These are phyloP conservation scores for Rhynchosporium secalis DNA, from an alignment of 2,329 filamentous ascomycete species.

Conservation along the genomic window DNA sequence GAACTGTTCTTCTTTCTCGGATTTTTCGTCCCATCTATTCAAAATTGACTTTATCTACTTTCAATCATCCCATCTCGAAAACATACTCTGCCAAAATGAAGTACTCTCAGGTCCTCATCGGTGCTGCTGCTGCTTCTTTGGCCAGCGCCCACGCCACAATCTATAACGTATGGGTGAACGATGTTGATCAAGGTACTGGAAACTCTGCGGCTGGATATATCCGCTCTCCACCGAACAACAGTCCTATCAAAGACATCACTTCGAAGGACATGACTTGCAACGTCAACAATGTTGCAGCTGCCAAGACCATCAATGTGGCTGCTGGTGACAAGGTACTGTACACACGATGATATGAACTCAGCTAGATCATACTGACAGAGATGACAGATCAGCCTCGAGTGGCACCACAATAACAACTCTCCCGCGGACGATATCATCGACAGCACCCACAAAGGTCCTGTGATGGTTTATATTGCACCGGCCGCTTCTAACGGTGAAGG, in stretches of 20 bases:
- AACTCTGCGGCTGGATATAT: conserved; percentile 27
- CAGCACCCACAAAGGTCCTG: conserved; percentile 51
- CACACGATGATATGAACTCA: no score
- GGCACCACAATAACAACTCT: conserved; percentile 51
- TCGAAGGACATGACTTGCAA: conserved; percentile 46
- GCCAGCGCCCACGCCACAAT: conserved; percentile 34
- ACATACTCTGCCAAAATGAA: conserved; percentile 29
- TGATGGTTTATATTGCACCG: conserved; percentile 52
- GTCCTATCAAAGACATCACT: conserved; percentile 39
- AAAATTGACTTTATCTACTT: neutral
- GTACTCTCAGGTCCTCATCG: conserved; percentile 25
- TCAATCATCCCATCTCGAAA: conserved; percentile 1
- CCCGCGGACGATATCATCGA: conserved; percentile 50
- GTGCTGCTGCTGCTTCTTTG: conserved; percentile 30
- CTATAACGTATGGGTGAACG: conserved; percentile 32
- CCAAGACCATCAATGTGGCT: conserved; percentile 45
- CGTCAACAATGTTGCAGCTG: conserved; percentile 44
- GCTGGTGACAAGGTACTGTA: conserved; percentile 46
- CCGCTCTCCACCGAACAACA: conserved; percentile 45
- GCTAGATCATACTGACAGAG: neutral
- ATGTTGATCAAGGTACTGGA: conserved; percentile 21
- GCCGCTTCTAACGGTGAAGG: conserved; percentile 47
- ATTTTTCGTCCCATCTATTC: neutral
- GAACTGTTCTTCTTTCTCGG: conserved; percentile 13
- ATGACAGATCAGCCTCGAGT: conserved; percentile 43